Base-by-base conservation (phyloP, 129 eudicot species). In the Dittrichia graveolens region DNA sequence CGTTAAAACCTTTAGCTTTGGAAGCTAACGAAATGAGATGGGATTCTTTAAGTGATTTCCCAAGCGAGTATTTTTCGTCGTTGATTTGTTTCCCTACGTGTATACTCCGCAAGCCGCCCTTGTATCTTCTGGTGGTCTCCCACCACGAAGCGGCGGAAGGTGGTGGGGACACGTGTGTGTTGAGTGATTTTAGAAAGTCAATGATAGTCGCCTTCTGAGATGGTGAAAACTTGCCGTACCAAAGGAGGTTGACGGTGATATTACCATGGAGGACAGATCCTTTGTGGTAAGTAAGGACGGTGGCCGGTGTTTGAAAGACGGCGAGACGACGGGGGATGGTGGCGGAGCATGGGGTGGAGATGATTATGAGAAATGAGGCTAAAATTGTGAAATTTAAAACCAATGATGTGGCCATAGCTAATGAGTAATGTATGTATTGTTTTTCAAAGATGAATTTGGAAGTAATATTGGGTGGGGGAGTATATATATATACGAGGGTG, bases 71-170 rank as follows among this genome's bases (percentile, higher is more conserved):
- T 3, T 76, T 80, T 3, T 73, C 67, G 44, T 85, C 88, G 41
- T 71, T 74, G 16, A 73, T 35, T 71, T 91, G 97, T 7, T 76
- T 85, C 12, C 92, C 97, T 0, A 91, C 53, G 67, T 67, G 59
- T 59, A 91, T 35, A 13, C 75, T 68, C 39, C 82, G 16, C 3
- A 83, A 8, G 38, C 85, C 86, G 18, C 83, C 83, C 31, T 68
- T 73, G 88, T 91, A 91, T 11, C 65, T 73, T 39, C 48, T 50
- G 69, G 91, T 88, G 68, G 97, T 83, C 34, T 72, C 72, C 97
- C 95, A 91, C 97, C 97, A 91, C 3, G 92, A 79, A 1, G 90
- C 85, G 12, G 68, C 95, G 9, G 97, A 87, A 6, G 95, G 97
- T 0, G 52, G 53, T 6, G 74, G 53, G 5, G 67, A 39, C 31